Evolutionary conservation across 148 eudicot species (phyloP).

Genomic region (Oxyria digyna): DNA sequence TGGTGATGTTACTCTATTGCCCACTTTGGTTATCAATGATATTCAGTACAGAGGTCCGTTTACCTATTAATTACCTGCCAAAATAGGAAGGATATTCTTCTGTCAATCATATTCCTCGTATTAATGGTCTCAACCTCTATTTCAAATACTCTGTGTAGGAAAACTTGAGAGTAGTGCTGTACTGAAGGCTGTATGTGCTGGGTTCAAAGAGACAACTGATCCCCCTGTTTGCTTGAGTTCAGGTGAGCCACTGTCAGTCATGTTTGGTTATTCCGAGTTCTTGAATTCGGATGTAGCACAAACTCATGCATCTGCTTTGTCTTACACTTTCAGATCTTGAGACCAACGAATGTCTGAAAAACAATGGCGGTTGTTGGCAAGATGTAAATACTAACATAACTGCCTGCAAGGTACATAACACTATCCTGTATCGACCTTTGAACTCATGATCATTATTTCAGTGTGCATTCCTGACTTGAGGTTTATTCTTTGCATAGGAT

Average conservation of each 20-base stretch:
- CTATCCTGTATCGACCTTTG: neutral
- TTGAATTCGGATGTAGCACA: neutral
- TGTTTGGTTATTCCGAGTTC: neutral
- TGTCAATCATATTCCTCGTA: no score
- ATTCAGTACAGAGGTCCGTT: conserved; percentile 84
- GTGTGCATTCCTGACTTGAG: neutral
- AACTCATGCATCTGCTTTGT: neutral
- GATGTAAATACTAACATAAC: conserved; percentile 40
- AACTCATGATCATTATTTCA: neutral
- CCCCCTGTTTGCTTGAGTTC: conserved; percentile 67
- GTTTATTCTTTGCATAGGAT: conserved; percentile 30
- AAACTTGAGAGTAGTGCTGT: conserved; percentile 82
- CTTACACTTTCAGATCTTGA: conserved; percentile 44
- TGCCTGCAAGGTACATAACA: conserved; percentile 66
- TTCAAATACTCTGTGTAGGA: conserved; percentile 25
- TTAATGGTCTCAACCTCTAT: neutral
- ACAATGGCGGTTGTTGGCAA: conserved; percentile 88
- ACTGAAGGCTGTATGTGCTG: conserved; percentile 78
- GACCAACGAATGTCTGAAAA: conserved; percentile 72
- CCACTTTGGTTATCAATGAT: conserved; percentile 71
- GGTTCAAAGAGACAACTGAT: conserved; percentile 73
- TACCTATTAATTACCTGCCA: neutral
- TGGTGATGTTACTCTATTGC: conserved; percentile 88
- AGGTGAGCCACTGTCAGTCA: conserved; percentile 26
- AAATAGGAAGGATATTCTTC: neutral